A percentile compares a stretch with the other conserved stretches of the same genome.
These are phyloP conservation scores for Apiospora malaysiana DNA, from an alignment of 2,329 filamentous ascomycete species.

Conservation along the genomic window DNA sequence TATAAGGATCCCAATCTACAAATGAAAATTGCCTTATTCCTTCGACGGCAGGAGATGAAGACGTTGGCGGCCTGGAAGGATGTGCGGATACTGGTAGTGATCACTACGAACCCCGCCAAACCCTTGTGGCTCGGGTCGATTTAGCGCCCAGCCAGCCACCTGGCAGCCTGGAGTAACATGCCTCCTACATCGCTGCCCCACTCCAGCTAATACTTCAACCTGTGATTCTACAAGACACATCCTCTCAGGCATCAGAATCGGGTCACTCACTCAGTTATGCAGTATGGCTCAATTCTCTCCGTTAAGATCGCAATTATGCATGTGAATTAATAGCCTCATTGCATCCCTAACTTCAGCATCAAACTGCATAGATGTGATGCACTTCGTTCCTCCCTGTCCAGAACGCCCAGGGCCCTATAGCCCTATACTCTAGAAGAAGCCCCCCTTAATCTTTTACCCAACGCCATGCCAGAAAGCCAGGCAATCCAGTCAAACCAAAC, in stretches of 20 bases:
- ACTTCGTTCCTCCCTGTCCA: not conserved
- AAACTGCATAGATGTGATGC: not conserved
- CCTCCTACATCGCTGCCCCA: not conserved
- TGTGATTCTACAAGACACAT: not conserved
- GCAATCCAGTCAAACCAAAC: not conserved
- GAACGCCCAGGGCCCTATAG: not conserved
- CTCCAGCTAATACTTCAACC: not conserved
- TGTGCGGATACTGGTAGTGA: no score
- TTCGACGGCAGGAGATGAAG: not conserved
- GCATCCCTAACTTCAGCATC: no score
- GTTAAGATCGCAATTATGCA: not conserved
- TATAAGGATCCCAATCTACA: not conserved
- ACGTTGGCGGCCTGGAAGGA: not conserved
- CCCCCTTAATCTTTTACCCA: not conserved
- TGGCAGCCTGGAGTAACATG: no score
- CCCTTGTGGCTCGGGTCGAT: not conserved
- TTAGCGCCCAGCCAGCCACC: not conserved
- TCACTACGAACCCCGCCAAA: not conserved
- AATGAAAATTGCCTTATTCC: no score
- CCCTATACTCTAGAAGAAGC: not conserved
- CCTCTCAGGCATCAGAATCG: no score
- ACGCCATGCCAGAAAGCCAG: conserved; percentile 16
- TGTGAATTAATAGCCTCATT: not conserved
- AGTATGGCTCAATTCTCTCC: not conserved
- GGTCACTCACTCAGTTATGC: no score